phyloP scores from a whole-genome alignment of 2,329 filamentous ascomycete species.

The Pseudopithomyces maydicus region DNA sequence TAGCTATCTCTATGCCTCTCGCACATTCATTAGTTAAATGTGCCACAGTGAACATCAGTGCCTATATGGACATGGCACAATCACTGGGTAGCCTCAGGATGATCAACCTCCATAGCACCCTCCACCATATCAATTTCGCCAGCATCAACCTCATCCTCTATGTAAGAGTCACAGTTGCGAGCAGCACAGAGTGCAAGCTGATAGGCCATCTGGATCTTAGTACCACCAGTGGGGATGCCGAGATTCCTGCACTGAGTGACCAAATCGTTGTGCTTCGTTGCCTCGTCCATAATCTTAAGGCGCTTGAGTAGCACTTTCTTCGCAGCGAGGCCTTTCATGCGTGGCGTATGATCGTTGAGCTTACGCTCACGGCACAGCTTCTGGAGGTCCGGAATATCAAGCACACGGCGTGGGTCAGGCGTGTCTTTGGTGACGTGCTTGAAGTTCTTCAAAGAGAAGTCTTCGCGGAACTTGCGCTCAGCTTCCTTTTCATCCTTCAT shows the following conservation, averaged over 20 bases:
- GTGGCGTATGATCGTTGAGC: constrained; percentile 15
- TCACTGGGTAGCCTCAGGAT: no score
- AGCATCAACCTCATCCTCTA: constrained; percentile 6
- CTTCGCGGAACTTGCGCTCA: constrained; percentile 2
- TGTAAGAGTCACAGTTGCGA: constrained; percentile 21
- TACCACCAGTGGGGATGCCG: constrained; percentile 25
- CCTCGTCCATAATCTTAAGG: constrained; percentile 28
- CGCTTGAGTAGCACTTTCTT: constrained; percentile 27
- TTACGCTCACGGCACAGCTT: constrained; percentile 27
- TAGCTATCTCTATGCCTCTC: no score
- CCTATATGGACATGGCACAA: no score
- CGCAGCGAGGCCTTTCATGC: not conserved
- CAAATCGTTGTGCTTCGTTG: constrained; percentile 23
- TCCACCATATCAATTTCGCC: not conserved
- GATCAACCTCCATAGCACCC: constrained; percentile 4
- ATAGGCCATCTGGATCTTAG: constrained; percentile 29
- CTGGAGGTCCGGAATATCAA: constrained; percentile 27
- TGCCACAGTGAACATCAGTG: no score
- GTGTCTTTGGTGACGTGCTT: constrained; percentile 14
- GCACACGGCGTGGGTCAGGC: constrained; percentile 29
- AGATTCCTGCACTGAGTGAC: constrained; percentile 27
- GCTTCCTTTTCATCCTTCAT: not conserved
- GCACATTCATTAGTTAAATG: no score
- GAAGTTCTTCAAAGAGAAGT: constrained; percentile 2
- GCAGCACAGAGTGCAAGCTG: constrained; percentile 32